Evolutionary conservation across 768 basidiomycete genomes (phyloP).

Genomic region (Rhizopogon salebrosus): DNA sequence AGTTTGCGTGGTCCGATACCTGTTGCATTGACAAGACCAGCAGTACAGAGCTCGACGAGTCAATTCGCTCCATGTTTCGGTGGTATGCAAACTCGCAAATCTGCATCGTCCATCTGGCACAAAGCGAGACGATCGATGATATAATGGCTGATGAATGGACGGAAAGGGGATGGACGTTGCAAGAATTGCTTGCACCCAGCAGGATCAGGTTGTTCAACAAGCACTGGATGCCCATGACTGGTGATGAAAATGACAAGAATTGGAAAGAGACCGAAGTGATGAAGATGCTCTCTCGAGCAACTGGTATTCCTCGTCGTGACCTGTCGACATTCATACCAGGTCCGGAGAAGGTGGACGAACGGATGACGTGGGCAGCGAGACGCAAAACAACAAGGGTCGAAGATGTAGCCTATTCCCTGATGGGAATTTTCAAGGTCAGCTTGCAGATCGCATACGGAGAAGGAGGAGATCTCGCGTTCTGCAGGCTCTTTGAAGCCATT

Average conservation of each 20-base stretch:
- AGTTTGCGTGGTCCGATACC: slow-evolving; percentile 20
- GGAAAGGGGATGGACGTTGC: too few species aligned
- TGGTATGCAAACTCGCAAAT: slow-evolving; percentile 20
- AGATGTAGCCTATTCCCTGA: too few species aligned
- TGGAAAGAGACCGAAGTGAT: slow-evolving; percentile 3
- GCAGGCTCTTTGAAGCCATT: slow-evolving; percentile 9
- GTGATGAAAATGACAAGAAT: slow-evolving; percentile 10
- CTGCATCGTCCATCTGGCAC: slow-evolving; percentile 17
- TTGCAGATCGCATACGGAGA: too few species aligned
- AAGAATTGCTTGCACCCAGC: slow-evolving; percentile 6
- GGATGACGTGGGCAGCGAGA: slow-evolving; percentile 20
- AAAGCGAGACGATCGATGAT: slow-evolving; percentile 6
- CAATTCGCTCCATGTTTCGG: slow-evolving; percentile 23
- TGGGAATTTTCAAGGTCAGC: too few species aligned
- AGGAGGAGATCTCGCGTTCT: slow-evolving; percentile 21
- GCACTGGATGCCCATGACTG: slow-evolving; percentile 13
- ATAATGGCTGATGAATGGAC: slow-evolving; percentile 17
- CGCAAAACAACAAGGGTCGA: too few species aligned
- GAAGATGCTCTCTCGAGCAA: slow-evolving; percentile 6
- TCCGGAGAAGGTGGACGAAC: slow-evolving; percentile 12
- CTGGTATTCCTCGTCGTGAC: slow-evolving; percentile 12
- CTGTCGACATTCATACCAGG: slow-evolving; percentile 9
- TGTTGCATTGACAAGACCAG: slow-evolving; percentile 17
- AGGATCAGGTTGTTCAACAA: slow-evolving; percentile 13
- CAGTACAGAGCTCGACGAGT: slow-evolving; percentile 24